Base-by-base conservation (phyloP, 345 rosid genomes). In the Erodium maritimum region DNA sequence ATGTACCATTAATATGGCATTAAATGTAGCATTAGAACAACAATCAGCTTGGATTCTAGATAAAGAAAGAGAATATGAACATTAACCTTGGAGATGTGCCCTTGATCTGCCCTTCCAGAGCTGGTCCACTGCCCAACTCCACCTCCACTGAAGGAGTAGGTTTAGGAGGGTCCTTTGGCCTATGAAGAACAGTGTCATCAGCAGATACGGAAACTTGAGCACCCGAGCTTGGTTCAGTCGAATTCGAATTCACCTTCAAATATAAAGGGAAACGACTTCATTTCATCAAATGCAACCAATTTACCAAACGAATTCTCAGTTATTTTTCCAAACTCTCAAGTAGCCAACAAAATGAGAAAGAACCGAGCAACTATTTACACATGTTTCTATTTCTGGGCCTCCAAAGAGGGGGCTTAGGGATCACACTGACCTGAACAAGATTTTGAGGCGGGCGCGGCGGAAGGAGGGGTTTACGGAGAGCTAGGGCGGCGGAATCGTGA, bases 401-500 rank as follows among this genome's bases (percentile, higher is more conserved):
- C n/a, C n/a, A n/a, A n/a, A n/a, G n/a, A n/a, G n/a, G n/a, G 12
- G 34, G 8, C 34, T 29, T 29, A 29, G 34, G 34, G 34, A 29
- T 29, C 34, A 8, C 8, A 29, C 34, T 29, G 5, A 29, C 34
- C 48, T 14, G 14, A 42, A 42, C 16, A 7, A 61, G 67, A 71
- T 69, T 73, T 21, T 64, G 55, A 11, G 77, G 75, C 33, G 71
- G 75, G 34, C 45, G 56, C 42, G 62, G 51, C 14, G 84, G 74
- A 61, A 76, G 82, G 46, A 85, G 71, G 73, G 84, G 77, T 70
- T 67, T 84, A 24, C 85, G 72, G 58, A 83, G 77, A 72, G 83
- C 74, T 23, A 80, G 83, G 68, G 84, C 82, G 62, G 83, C 88
- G 74, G 95, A 75, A 58, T 81, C 90, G 10, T 77, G 86, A 21